Evolutionary conservation across 1,284 basidiomycete genomes (phyloP).

Genomic region (Puccinia horiana): DNA sequence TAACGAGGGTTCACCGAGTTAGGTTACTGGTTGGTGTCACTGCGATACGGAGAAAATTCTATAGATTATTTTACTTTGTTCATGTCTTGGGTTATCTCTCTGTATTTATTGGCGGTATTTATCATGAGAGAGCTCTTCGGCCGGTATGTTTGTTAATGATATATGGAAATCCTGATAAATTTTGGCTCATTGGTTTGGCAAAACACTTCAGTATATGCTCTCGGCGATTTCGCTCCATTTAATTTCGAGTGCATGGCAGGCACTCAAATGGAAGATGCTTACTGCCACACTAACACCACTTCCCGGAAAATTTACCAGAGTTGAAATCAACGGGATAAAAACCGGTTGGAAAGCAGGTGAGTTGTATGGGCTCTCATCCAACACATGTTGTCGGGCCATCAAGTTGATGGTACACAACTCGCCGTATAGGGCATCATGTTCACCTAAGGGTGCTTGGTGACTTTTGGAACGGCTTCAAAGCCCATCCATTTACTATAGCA

Average conservation of each 20-base stretch:
- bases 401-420: background rate
- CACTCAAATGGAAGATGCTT: conserved; percentile 24
- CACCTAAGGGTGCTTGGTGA: conserved; percentile 28
- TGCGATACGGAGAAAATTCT: conserved; percentile 36
- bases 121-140: conserved; percentile 33
- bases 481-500: conserved; percentile 48
- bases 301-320: conserved; percentile 39
- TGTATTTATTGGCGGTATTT: conserved; percentile 27
- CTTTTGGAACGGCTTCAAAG: conserved; percentile 31
- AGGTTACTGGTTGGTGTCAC: conserved; percentile 34
- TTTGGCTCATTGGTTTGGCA: background rate
- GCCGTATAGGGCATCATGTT: conserved; percentile 44
- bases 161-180: background rate
- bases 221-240: conserved; percentile 29
- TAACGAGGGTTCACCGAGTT: background rate
- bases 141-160: conserved; percentile 20
- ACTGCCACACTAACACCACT: conserved; percentile 38
- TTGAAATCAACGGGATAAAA: conserved; percentile 40
- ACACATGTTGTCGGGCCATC: background rate
- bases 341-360: conserved; percentile 48
- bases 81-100: conserved; percentile 38
- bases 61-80: conserved; percentile 31
- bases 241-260: conserved; percentile 35
- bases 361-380: background rate
- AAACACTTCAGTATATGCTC: conserved; percentile 31